Percentiles rank a stretch among this genome's conserved stretches.
phyloP scores from a whole-genome alignment of 208 protist genomes.

The Trypanosoma theileri region DNA sequence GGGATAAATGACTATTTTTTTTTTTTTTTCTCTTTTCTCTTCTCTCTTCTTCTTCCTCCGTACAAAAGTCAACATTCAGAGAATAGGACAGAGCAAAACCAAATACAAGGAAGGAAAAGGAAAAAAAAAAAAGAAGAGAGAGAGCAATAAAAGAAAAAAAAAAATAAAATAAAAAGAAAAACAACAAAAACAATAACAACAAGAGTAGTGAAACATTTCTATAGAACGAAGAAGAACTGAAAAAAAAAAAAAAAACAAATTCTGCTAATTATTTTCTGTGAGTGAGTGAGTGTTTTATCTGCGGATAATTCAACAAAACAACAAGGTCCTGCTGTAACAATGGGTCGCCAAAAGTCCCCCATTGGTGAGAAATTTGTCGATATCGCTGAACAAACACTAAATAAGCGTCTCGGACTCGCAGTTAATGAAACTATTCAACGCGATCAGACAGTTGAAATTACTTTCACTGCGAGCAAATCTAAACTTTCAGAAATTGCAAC shows the following conservation, averaged over 20 bases:
- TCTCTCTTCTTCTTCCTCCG: slow-evolving; percentile 4
- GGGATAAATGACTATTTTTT: background rate
- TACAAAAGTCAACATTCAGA: background rate
- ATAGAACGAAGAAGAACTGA: no score
- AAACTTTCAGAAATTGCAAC: slow-evolving; percentile 41
- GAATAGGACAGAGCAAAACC: background rate
- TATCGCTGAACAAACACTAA: slow-evolving; percentile 59
- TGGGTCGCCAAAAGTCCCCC: slow-evolving; percentile 25
- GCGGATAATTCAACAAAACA: no score
- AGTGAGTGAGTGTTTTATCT: no score
- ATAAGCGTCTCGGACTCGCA: slow-evolving; percentile 52
- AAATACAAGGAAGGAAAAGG: slow-evolving; percentile 4
- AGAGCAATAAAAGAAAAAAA: background rate
- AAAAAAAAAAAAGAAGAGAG: slow-evolving; percentile 3
- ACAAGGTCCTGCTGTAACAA: background rate
- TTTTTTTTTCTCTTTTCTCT: slow-evolving; percentile 7
- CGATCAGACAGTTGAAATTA: slow-evolving; percentile 38
- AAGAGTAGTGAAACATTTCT: no score
- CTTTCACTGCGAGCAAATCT: slow-evolving; percentile 36
- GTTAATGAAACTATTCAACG: slow-evolving; percentile 23
- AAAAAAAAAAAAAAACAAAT: no score
- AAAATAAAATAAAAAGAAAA: slow-evolving; percentile 18
- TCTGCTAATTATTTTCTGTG: no score
- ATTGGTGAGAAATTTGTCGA: slow-evolving; percentile 58
- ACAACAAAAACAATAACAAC: background rate